Evolutionary conservation across 2,329 filamentous ascomycete species (phyloP), one percentile per base, ranked within the genome.

Genomic region (Arachnopeziza araneosa): DNA sequence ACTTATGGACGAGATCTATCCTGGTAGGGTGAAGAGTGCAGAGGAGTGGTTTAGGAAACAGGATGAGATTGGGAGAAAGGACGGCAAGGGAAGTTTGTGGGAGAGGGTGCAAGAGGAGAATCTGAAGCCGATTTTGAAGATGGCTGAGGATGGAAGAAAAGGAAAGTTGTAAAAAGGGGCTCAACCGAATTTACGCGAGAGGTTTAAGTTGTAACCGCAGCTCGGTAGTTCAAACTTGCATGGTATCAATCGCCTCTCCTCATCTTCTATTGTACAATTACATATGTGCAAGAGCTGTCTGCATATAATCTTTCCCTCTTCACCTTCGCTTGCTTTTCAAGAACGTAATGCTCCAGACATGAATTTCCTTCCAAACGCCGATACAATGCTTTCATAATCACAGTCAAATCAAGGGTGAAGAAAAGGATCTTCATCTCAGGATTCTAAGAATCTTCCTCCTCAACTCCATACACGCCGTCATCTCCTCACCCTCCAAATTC

Each of bases 1-100:
- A 17, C 62, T 83, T 21, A 68, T 84, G 50, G 80, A 83, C 65
- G 74, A 79, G 69, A 83, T 84, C 54, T 74, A 79, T 66, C 80
- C 81, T 0, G 66, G 66, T 1, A 72, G 81, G n/a, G 77, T 81
- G 58, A 75, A 69, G 66, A 78, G 70, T 36, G 78, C 75, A 0
- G 78, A 80, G 65, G 76, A 83, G 62, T 84, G 77, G 73, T 78
- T 83, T 53, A 62, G 68, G 2, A 66, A 63, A 8, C 74, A 78
- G 64, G 72, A 78, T 32, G 66, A 75, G 75, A 77, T 54, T 7
- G 64, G 66, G 3, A 55, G 56, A 22, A 52, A 60, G 21, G 55
- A 61, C 9, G 67, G 67, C 52, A 74, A 69, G 65, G 73, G 70
- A 1, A 60, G 59, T 1, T 61, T 75, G 4, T 75, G 72, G 71